A percentile compares a stretch with the other conserved stretches of the same genome.
phyloP scores from a whole-genome alignment of 805 yeast species.

The Nakazawaea anatomiae region DNA sequence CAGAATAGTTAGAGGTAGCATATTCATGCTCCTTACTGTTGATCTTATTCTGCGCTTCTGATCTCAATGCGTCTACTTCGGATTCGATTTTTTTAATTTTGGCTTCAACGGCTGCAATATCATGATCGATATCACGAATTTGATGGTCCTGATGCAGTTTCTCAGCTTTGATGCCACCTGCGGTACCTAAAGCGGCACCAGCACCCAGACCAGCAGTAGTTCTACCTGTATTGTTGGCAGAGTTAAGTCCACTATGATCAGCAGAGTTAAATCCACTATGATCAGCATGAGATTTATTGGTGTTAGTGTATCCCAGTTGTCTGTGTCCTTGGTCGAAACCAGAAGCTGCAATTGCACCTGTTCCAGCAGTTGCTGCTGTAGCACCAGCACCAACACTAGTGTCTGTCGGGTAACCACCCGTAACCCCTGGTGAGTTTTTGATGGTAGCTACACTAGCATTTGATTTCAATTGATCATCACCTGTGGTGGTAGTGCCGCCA shows the following conservation, averaged over 20 bases:
- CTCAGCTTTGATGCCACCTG: background rate
- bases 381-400: constrained; percentile 3
- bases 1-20: constrained; percentile 1
- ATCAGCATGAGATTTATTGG: background rate
- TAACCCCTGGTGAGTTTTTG: background rate
- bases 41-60: background rate
- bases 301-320: background rate
- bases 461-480: background rate
- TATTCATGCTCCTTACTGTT: background rate
- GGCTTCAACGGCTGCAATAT: constrained; percentile 3
- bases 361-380: background rate
- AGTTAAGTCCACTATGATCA: background rate
- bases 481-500: background rate
- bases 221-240: background rate
- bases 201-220: background rate
- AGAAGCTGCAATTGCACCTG: background rate
- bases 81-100: background rate
- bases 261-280: background rate
- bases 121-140: constrained; percentile 3
- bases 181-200: background rate
- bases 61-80: background rate
- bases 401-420: background rate
- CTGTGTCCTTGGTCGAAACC: background rate
- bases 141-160: background rate
- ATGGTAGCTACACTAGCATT: background rate